These are phyloP conservation scores for Fagopyrum tataricum DNA, from an alignment of 148 eudicot species.

Conservation along the genomic window DNA sequence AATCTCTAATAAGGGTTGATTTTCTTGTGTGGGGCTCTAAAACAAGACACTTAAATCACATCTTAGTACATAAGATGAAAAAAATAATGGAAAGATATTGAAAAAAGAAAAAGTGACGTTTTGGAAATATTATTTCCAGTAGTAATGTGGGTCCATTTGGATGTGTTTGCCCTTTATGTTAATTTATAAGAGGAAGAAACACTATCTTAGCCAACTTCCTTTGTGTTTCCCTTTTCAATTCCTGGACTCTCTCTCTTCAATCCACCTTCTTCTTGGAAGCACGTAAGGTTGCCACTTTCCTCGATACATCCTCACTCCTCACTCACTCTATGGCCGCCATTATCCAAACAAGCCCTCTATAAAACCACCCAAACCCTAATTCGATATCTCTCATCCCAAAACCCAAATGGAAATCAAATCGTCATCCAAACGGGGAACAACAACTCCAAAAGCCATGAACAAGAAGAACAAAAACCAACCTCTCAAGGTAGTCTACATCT, in stretches of 20 bases:
- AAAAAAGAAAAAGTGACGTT: too few relatives aligned
- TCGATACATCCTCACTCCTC: too few relatives aligned
- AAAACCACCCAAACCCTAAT: not conserved
- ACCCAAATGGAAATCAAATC: not conserved
- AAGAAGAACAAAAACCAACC: constrained; percentile 17
- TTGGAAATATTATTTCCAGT: too few relatives aligned
- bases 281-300: not conserved
- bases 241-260: not conserved
- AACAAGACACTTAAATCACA: too few relatives aligned
- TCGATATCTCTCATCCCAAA: not conserved
- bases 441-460: constrained; percentile 4
- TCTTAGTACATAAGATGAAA: too few relatives aligned
- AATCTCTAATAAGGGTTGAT: too few relatives aligned
- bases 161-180: not conserved
- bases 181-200: not conserved
- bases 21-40: too few relatives aligned
- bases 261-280: not conserved
- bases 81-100: too few relatives aligned
- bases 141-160: too few relatives aligned
- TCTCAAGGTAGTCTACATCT: constrained; percentile 51
- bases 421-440: constrained; percentile 8
- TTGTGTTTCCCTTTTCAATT: constrained; percentile 6
- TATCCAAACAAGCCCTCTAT: constrained; percentile 7
- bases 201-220: not conserved
- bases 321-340: not conserved